Evolutionary conservation across 176 grass and related monocot species (phyloP), one percentile per base, ranked within the genome.

Genomic region (Carex pumila): DNA sequence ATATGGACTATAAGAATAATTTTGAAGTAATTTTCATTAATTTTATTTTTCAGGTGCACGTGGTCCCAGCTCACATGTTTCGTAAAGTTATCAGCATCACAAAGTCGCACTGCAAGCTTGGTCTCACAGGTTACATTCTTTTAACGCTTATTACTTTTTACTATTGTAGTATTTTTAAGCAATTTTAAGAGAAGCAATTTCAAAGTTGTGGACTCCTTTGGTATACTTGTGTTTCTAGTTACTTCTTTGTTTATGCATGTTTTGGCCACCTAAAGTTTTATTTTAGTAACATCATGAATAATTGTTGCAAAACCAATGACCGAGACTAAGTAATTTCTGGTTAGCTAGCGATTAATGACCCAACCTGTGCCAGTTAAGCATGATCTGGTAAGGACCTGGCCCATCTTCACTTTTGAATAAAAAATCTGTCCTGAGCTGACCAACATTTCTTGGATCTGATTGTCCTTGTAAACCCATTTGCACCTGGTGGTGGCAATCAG

Each of bases 51-150:
- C 85, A 98, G 95, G 95, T 98, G n/a, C 95, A 98, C 17, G 95
- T 98, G 87, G 95, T 98, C 60, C 95, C 95, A 82, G 92, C 95
- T 19, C 92, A 94, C 83, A 98, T 98, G 95, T 98, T 98, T 87
- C 91, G 95, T 85, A 95, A 98, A 86, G 95, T 98, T 76, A 98
- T 98, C 85, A 98, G 95, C 86, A 98, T 98, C 79, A 98, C 95
- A 17, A 98, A 98, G 62, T 98, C 95, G 37, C 95, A 98, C 87
- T 98, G 95, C 89, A 98, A 98, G 82, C 95, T 98, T 90, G 95
- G 95, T 85, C 92, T 98, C 87, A 98, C 95, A 71, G 96, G 96
- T 98, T 98, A 50, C 61, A 84, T 88, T 60, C 85, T 54, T 54
- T 77, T 86, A 77, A 39, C 74, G 10, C 34, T 18, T n/a, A 69